Evolutionary conservation across 1,284 basidiomycete genomes (phyloP).

Genomic region (Somion occarium): DNA sequence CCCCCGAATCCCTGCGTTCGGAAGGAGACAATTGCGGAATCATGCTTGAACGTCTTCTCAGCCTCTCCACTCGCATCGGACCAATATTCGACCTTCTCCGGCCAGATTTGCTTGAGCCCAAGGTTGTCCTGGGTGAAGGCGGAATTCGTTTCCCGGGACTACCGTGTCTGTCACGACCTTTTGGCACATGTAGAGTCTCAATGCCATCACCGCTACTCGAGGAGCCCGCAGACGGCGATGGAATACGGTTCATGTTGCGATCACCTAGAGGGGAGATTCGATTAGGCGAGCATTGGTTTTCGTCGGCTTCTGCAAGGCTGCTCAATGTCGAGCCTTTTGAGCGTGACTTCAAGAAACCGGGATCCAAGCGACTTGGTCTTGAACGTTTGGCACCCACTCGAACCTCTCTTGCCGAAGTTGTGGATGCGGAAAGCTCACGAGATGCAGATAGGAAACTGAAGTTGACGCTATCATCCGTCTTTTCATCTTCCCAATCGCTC

Average conservation of each 20-base stretch:
- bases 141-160: slow-evolving; percentile 48
- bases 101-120: slow-evolving; percentile 30
- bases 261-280: slow-evolving; percentile 48
- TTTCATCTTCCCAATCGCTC: slow-evolving; percentile 87
- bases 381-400: slow-evolving; percentile 35
- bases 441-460: slow-evolving; percentile 37
- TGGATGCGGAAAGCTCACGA: slow-evolving; percentile 22
- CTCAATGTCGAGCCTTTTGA: slow-evolving; percentile 46
- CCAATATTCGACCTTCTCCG: slow-evolving; percentile 73
- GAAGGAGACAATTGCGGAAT: slow-evolving; percentile 59
- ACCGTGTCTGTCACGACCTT: slow-evolving; percentile 34
- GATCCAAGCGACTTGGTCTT: slow-evolving; percentile 61
- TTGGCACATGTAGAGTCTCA: slow-evolving; percentile 28
- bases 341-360: slow-evolving; percentile 62
- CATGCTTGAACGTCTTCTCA: slow-evolving; percentile 68
- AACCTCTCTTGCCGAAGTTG: slow-evolving; percentile 21
- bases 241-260: slow-evolving; percentile 50
- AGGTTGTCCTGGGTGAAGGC: slow-evolving; percentile 32
- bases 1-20: slow-evolving; percentile 19
- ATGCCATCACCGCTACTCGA: slow-evolving; percentile 19
- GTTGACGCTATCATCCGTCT: slow-evolving; percentile 68
- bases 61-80: slow-evolving; percentile 63
- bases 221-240: slow-evolving; percentile 22
- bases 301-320: slow-evolving; percentile 69
- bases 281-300: slow-evolving; percentile 35